Percentiles rank a stretch among this genome's conserved stretches.
These are phyloP conservation scores for Hypoxylon sp. DNA, from an alignment of 2,329 filamentous ascomycete genomes.

Conservation along the genomic window DNA sequence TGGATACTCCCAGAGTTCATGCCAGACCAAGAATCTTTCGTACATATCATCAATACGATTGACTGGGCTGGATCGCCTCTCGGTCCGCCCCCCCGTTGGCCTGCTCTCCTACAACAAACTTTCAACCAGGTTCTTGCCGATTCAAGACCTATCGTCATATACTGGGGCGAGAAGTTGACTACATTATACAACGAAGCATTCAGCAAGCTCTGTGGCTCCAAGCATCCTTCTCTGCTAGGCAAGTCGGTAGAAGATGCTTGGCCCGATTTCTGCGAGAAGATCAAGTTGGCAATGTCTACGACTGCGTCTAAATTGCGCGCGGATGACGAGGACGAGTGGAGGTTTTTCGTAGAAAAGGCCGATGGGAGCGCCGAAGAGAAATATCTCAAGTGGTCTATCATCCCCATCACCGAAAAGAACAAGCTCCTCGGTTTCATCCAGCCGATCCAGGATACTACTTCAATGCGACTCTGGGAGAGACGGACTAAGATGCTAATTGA, in stretches of 20 bases:
- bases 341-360: slow-evolving; percentile 61
- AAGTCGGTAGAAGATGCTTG: slow-evolving; percentile 71
- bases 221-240: slow-evolving; percentile 75
- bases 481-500: slow-evolving; percentile 65
- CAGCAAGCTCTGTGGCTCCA: slow-evolving; percentile 72
- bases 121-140: slow-evolving; percentile 62
- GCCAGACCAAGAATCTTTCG: slow-evolving; percentile 58
- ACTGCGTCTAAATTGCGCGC: slow-evolving; percentile 54
- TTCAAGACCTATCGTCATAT: slow-evolving; percentile 69
- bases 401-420: slow-evolving; percentile 61
- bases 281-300: slow-evolving; percentile 59
- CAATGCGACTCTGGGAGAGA: slow-evolving; percentile 63
- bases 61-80: slow-evolving; percentile 65
- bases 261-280: slow-evolving; percentile 63
- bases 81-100: slow-evolving; percentile 64
- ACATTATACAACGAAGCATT: slow-evolving; percentile 83
- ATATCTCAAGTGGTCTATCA: slow-evolving; percentile 64
- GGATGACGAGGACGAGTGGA: slow-evolving; percentile 61
- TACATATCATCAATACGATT: slow-evolving; percentile 59
- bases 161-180: slow-evolving; percentile 74
- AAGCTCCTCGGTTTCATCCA: slow-evolving; percentile 64
- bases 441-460: slow-evolving; percentile 63
- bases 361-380: slow-evolving; percentile 63
- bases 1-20: slow-evolving; percentile 56
- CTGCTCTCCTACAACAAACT: slow-evolving; percentile 62